phyloP scores from a whole-genome alignment of 805 yeast species.

The Sugiyamaella boreocaroliniensis region DNA sequence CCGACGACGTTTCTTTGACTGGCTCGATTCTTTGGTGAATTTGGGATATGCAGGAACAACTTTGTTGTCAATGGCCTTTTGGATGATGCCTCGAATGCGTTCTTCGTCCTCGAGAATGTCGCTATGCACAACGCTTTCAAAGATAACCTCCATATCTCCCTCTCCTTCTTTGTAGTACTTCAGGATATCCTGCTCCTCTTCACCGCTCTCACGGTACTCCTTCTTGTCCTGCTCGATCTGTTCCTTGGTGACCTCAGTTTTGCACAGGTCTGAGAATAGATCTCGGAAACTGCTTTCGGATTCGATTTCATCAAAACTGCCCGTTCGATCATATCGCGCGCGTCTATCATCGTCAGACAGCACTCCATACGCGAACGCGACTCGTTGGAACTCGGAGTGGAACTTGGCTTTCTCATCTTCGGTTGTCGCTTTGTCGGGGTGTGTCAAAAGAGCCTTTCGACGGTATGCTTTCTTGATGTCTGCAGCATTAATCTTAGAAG shows the following conservation, averaged over 20 bases:
- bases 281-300: slow-evolving; percentile 32
- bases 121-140: slow-evolving; percentile 73
- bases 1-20: slow-evolving; percentile 42
- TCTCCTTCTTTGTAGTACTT: slow-evolving; percentile 49
- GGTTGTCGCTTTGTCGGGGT: slow-evolving; percentile 59
- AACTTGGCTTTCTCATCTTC: slow-evolving; percentile 33
- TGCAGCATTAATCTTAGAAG: slow-evolving; percentile 32
- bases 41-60: slow-evolving; percentile 36
- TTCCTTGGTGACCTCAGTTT: slow-evolving; percentile 33
- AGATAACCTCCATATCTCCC: slow-evolving; percentile 64
- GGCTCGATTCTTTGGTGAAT: slow-evolving; percentile 45
- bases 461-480: slow-evolving; percentile 65
- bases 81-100: slow-evolving; percentile 50
- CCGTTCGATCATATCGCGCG: slow-evolving; percentile 61
- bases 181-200: slow-evolving; percentile 49
- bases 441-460: slow-evolving; percentile 53
- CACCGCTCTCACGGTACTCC: slow-evolving; percentile 47
- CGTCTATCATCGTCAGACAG: slow-evolving; percentile 53
- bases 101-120: slow-evolving; percentile 58
- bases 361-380: slow-evolving; percentile 70
- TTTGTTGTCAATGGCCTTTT: slow-evolving; percentile 37
- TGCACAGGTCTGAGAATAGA: slow-evolving; percentile 31
- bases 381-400: slow-evolving; percentile 48
- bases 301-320: slow-evolving; percentile 44
- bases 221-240: slow-evolving; percentile 60